Percentiles rank a stretch among this genome's conserved stretches.
Conservation (phyloP, 2,329 filamentous ascomycete species). For the Cercospora zeae-maydis region DNA sequence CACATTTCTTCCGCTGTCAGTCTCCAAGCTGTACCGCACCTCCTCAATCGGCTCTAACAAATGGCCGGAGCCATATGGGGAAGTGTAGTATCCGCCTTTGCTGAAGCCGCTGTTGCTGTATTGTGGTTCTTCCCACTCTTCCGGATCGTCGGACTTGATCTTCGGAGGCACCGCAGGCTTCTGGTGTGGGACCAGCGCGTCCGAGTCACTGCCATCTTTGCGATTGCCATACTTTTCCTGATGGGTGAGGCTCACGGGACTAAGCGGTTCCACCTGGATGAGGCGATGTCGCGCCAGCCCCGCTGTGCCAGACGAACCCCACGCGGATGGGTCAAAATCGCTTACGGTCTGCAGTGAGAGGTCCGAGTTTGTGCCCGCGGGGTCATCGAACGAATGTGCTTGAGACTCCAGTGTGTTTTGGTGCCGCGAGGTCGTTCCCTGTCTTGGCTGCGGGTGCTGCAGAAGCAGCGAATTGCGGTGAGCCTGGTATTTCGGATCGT, state of each 20-base stretch:
- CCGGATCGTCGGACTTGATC: conserved; percentile 28
- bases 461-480: conserved; percentile 77
- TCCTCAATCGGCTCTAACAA: conserved; percentile 51
- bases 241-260: conserved; percentile 30
- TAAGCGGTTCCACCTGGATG: conserved; percentile 27
- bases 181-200: conserved; percentile 53
- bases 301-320: conserved; percentile 42
- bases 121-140: conserved; percentile 32
- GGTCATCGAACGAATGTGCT: conserved; percentile 58
- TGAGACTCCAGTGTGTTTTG: conserved; percentile 70
- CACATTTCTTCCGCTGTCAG: conserved; percentile 38
- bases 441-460: conserved; percentile 73
- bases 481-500: conserved; percentile 75
- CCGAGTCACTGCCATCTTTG: conserved; percentile 55
- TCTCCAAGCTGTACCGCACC: conserved; percentile 50
- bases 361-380: conserved; percentile 34
- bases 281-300: conserved; percentile 34
- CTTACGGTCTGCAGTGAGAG: conserved; percentile 36
- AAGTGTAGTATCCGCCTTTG: conserved; percentile 35
- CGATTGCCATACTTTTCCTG: conserved; percentile 37
- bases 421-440: conserved; percentile 69
- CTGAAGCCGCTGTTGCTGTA: conserved; percentile 38
- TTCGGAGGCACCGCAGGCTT: conserved; percentile 26
- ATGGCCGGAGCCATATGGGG: conserved; percentile 38
- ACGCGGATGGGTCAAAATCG: conserved; percentile 46